Evolutionary conservation across 2,329 filamentous ascomycete species (phyloP), one percentile per base, ranked within the genome.

Genomic region (Blumeria hordei): DNA sequence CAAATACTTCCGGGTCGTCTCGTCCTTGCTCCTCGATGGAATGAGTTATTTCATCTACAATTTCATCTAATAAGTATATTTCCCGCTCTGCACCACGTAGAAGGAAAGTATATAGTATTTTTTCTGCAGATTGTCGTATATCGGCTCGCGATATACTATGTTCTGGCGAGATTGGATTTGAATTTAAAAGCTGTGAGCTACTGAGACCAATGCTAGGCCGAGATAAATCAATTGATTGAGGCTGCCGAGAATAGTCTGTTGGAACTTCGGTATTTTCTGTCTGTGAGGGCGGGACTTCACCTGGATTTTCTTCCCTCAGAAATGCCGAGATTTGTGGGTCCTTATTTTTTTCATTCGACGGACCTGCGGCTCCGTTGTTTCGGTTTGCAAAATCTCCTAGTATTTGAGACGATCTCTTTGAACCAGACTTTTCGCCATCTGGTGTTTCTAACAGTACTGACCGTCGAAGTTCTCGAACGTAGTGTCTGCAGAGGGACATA

Each of bases 101-200:
- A 6, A 98, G 74, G 65, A 92, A 98, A 1, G 90, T 96, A 70
- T 95, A 98, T n/a, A 98, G 76, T 53, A 98, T 95, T 74, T 94
- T 95, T 71, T 96, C 92, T 0, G 93, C 93, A 3, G 87, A 94
- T 9, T 88, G 84, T 56, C 88, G 79, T 61, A 98, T 88, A 64
- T 98, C 92, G 59, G 87, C 80, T 59, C 92, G 77, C n/a, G 83
- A 78, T 45, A 95, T 87, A 0, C 82, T 84, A 64, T 93, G 85
- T 3, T 80, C 78, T 0, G 87, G 86, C 11, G 88, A 94, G 64
- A 81, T 85, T 11, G 85, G 88, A 64, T 88, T 85, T 36, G 83
- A 79, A 3, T 77, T 80, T 36, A 79, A 68, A 49, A 80, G 76
- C 53, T 74, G 73, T 2, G 77, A 74, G 14, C 74, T 80, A 66